These are phyloP conservation scores for Pinguiococcus pyrenoidosus DNA, from an alignment of 108 stramenopile species.

Conservation along the genomic window DNA sequence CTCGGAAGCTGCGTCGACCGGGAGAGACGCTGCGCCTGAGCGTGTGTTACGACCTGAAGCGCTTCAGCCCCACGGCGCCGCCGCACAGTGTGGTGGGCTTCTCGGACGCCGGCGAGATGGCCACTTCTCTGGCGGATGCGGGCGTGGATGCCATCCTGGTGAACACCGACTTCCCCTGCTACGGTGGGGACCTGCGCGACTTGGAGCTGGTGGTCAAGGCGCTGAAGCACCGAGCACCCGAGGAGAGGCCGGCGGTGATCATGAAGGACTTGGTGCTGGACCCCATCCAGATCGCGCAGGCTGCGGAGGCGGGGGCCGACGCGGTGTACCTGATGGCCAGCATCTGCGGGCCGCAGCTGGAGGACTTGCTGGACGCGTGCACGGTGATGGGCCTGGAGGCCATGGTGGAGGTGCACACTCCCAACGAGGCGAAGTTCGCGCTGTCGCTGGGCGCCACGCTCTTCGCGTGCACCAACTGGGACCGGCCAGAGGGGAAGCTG, in stretches of 20 bases:
- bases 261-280: conserved; percentile 18
- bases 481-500: conserved; percentile 22
- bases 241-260: conserved; percentile 11
- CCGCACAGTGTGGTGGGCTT: too few relatives aligned
- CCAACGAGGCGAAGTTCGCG: conserved; percentile 23
- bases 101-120: too few relatives aligned
- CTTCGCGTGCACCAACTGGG: conserved; percentile 31
- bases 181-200: conserved; percentile 7
- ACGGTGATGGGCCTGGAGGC: conserved; percentile 26
- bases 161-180: conserved; percentile 15
- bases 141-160: conserved; percentile 10
- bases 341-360: conserved; percentile 13
- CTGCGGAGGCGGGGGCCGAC: conserved; percentile 20
- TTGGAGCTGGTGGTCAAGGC: conserved; percentile 7
- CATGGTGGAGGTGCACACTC: conserved; percentile 30
- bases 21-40: too few relatives aligned
- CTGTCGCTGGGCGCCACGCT: conserved; percentile 20
- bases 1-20: too few relatives aligned
- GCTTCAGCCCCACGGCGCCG: too few relatives aligned
- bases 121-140: too few relatives aligned
- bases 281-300: conserved; percentile 23
- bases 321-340: conserved; percentile 20
- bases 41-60: too few relatives aligned
- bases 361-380: conserved; percentile 22
- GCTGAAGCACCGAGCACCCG: too few relatives aligned